A percentile compares a stretch with the other conserved stretches of the same genome.
These are phyloP conservation scores for Apophysomyces trapeziformis DNA, from an alignment of 371 early-diverging fungal genomes.

Conservation along the genomic window DNA sequence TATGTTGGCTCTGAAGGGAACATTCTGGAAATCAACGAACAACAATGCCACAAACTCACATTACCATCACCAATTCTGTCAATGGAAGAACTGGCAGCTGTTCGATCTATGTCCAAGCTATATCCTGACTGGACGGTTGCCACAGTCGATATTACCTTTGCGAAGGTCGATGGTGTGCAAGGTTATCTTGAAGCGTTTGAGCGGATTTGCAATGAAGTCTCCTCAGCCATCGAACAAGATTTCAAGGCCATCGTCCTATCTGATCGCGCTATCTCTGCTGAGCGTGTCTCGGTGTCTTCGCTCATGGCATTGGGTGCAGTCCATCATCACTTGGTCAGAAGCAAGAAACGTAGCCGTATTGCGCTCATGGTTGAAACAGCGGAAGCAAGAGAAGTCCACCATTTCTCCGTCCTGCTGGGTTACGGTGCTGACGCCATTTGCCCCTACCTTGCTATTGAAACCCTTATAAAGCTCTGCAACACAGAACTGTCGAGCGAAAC, in stretches of 20 bases:
- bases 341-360: constrained; percentile 86
- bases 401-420: constrained; percentile 94
- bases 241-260: constrained; percentile 84
- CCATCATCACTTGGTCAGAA: constrained; percentile 90
- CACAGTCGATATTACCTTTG: constrained; percentile 89
- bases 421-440: constrained; percentile 97
- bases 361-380: constrained; percentile 92
- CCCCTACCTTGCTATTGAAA: constrained; percentile 90
- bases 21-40: constrained; percentile 79
- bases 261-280: constrained; percentile 70
- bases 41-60: constrained; percentile 78
- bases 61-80: constrained; percentile 89
- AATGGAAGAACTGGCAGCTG: constrained; percentile 77
- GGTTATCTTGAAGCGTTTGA: constrained; percentile 83
- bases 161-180: constrained; percentile 69
- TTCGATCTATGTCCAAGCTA: constrained; percentile 67
- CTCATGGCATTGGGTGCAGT: constrained; percentile 94
- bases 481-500: constrained; percentile 62
- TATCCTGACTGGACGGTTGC: constrained; percentile 80
- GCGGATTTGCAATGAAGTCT: constrained; percentile 84
- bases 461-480: constrained; percentile 82
- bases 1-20: constrained; percentile 96
- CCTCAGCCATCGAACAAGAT: constrained; percentile 79
- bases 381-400: constrained; percentile 97
- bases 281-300: constrained; percentile 86